Evolutionary conservation across 1,284 basidiomycete species (phyloP), one percentile per base, ranked within the genome.

Genomic region (Malassezia restricta): DNA sequence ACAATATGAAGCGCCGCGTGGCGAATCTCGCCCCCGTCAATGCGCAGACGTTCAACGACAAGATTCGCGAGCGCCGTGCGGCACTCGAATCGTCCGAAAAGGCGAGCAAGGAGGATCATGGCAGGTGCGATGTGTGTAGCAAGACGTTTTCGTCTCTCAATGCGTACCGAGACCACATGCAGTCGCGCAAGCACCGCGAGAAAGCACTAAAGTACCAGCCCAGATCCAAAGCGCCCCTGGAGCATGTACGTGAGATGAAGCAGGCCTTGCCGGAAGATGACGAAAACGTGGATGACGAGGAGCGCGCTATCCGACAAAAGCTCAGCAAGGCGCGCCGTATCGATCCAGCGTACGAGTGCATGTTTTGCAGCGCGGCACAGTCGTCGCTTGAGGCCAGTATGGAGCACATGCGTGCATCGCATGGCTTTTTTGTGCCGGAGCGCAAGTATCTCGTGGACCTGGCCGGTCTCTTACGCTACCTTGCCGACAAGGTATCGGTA

Each of bases 381-480:
- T 33, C 77, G 0, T 77, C 81, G 1, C 74, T 90, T 31, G 78
- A 82, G 6, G 79, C 78, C 6, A 89, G 85, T 63, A 78, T 94
- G 17, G 76, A 78, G 0, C 94, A 98, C 78, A 98, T 99, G 94
- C 81, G 83, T 31, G 74, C 75, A 40, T 75, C 75, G 0, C 94
- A 98, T 75, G 89, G 89, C 27, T 98, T 98, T 79, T 96, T 94
- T 78, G 79, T 99, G 55, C 94, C 94, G 40, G 92, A 98, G 62
- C 82, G 82, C 37, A 87, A 95, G 40, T 92, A 87, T 74, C 81
- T 98, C 57, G 77, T 85, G 61, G 88, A 98, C 74, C 74, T 86
- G 29, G 62, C 80, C 1, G 94, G 92, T 3, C 80, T 99, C 30
- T 76, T 96, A 51, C 76, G 77, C 1, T 90, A 94, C 74, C 81